These are phyloP conservation scores for Suhomyces prunicola DNA, from an alignment of 805 yeast species.

Conservation along the genomic window DNA sequence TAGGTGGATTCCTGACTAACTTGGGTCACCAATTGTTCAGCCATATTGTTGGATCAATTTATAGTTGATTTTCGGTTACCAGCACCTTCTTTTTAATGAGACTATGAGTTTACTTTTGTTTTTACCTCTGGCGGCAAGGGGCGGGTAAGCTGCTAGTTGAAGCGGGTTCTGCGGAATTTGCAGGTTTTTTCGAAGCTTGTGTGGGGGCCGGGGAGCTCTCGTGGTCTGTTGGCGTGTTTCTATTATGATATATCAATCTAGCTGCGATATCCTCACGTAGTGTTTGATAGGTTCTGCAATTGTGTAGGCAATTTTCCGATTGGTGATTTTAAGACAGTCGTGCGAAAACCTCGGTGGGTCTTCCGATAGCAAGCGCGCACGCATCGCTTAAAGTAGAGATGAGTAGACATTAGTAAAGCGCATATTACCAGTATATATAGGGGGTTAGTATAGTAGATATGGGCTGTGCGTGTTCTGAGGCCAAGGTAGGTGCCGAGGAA, in stretches of 20 bases:
- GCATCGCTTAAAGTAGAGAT: neutral
- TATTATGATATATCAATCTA: neutral
- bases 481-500: neutral
- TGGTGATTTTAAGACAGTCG: neutral
- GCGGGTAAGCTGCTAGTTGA: neutral
- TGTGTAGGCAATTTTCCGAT: neutral
- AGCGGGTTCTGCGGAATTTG: neutral
- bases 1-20: constrained; percentile 47
- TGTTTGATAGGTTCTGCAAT: neutral
- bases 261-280: neutral
- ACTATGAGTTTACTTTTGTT: neutral
- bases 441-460: neutral
- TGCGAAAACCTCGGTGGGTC: neutral
- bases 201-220: neutral
- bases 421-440: neutral
- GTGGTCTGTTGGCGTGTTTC: neutral
- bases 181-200: neutral
- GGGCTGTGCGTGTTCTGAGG: constrained; percentile 6
- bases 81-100: constrained; percentile 12
- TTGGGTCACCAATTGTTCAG: constrained; percentile 65
- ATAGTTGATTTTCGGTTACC: constrained; percentile 12
- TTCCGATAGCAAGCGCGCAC: neutral
- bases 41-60: constrained; percentile 19
- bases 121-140: neutral
- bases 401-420: neutral